phyloP scores from a whole-genome alignment of 208 protist species.

The Tritrichomonas foetus region DNA sequence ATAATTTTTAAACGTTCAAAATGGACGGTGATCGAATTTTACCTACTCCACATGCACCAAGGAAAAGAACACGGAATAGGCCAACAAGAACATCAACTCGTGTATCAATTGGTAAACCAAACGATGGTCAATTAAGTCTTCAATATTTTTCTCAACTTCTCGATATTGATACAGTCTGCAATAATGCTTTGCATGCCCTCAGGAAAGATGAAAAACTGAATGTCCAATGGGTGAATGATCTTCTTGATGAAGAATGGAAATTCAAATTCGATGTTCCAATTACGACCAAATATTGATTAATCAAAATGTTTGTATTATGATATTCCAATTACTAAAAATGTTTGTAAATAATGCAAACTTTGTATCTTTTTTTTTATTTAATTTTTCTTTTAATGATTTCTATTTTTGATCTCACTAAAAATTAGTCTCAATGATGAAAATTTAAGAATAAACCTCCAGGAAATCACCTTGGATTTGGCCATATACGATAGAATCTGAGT shows the following conservation, averaged over 20 bases:
- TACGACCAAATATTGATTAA: not conserved
- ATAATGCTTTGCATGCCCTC: not conserved
- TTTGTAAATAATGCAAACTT: too few relatives aligned
- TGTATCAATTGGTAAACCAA: not conserved
- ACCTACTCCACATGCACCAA: not conserved
- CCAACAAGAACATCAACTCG: not conserved
- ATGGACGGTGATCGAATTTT: too few relatives aligned
- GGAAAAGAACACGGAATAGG: not conserved
- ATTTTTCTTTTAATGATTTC: too few relatives aligned
- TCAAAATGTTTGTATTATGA: too few relatives aligned
- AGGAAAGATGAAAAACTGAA: not conserved
- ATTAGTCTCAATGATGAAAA: too few relatives aligned
- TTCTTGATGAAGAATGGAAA: not conserved
- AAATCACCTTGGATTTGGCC: too few relatives aligned
- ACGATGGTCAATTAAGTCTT: not conserved
- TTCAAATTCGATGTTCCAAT: not conserved
- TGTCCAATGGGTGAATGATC: not conserved
- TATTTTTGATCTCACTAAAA: too few relatives aligned
- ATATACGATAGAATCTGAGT: too few relatives aligned
- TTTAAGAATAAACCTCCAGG: too few relatives aligned
- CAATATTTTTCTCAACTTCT: not conserved
- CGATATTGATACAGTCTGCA: not conserved
- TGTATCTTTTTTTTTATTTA: too few relatives aligned
- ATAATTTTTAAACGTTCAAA: too few relatives aligned
- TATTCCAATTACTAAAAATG: too few relatives aligned